Conservation (phyloP, 2,329 filamentous ascomycete genomes). For the Hymenoscyphus repandus region DNA sequence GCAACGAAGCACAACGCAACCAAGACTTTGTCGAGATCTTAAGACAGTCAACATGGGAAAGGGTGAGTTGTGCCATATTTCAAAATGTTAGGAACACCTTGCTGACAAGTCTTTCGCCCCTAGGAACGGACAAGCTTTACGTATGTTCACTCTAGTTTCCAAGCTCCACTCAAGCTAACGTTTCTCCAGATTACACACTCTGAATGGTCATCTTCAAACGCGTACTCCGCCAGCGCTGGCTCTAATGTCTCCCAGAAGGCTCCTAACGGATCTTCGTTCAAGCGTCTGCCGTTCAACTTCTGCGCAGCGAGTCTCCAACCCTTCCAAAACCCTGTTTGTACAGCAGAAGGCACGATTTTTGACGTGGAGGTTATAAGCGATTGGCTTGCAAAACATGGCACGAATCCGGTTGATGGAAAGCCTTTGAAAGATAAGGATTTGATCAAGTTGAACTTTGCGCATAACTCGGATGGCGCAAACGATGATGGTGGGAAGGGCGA, state of each 20-base stretch:
- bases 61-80: constrained; percentile 17
- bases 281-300: constrained; percentile 93
- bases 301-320: constrained; percentile 94
- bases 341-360: constrained; percentile 79
- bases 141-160: constrained; percentile 13
- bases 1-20: background rate
- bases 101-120: background rate
- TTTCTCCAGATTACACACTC: constrained; percentile 78
- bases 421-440: constrained; percentile 76
- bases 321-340: constrained; percentile 93
- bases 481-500: constrained; percentile 62
- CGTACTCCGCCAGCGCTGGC: constrained; percentile 76
- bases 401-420: constrained; percentile 82
- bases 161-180: constrained; percentile 4
- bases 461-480: constrained; percentile 67
- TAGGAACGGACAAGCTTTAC: constrained; percentile 49
- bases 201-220: constrained; percentile 90
- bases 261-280: constrained; percentile 62
- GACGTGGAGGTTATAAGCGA: constrained; percentile 90
- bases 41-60: constrained; percentile 24
- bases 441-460: constrained; percentile 84
- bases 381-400: constrained; percentile 91
- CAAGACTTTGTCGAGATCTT: background rate
- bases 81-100: too few species aligned
- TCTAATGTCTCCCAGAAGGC: constrained; percentile 59